phyloP scores from a whole-genome alignment of 2,329 filamentous ascomycete genomes.

The Microdochium paspali region DNA sequence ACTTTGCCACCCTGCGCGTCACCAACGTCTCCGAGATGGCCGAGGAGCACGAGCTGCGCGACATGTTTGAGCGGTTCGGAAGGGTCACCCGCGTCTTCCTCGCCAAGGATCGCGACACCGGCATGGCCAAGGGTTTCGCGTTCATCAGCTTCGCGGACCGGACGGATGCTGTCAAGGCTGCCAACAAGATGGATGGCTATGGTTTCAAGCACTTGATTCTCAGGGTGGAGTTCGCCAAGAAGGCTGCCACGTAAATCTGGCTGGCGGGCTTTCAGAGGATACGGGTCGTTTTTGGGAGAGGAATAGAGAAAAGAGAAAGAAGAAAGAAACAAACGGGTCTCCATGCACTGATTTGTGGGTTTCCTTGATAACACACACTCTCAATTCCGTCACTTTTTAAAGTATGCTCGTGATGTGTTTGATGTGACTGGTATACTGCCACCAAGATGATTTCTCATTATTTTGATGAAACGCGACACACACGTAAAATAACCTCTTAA shows the following conservation, averaged over 20 bases:
- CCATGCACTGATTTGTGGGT: too few species aligned
- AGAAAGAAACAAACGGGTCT: too few species aligned
- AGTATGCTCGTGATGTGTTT: too few species aligned
- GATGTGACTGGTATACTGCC: too few species aligned
- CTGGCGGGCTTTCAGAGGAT: neutral
- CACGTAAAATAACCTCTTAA: too few species aligned
- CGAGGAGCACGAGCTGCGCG: slow-evolving; percentile 88
- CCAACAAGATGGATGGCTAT: slow-evolving; percentile 95
- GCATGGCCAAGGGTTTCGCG: slow-evolving; percentile 94
- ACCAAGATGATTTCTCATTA: too few species aligned
- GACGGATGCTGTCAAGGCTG: slow-evolving; percentile 81
- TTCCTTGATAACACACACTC: too few species aligned
- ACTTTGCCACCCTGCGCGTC: slow-evolving; percentile 90
- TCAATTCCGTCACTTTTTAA: too few species aligned
- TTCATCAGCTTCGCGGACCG: slow-evolving; percentile 97
- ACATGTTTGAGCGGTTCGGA: slow-evolving; percentile 97
- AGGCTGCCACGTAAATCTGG: slow-evolving; percentile 28
- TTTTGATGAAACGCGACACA: too few species aligned
- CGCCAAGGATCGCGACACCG: slow-evolving; percentile 94
- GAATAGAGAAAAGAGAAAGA: too few species aligned
- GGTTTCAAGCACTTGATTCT: slow-evolving; percentile 84
- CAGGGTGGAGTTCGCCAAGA: slow-evolving; percentile 82
- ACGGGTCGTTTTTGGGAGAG: too few species aligned
- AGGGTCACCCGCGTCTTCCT: slow-evolving; percentile 96
- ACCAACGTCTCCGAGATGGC: slow-evolving; percentile 98